Evolutionary conservation across 2,329 filamentous ascomycete genomes (phyloP).

Genomic region (Fusarium sp.): DNA sequence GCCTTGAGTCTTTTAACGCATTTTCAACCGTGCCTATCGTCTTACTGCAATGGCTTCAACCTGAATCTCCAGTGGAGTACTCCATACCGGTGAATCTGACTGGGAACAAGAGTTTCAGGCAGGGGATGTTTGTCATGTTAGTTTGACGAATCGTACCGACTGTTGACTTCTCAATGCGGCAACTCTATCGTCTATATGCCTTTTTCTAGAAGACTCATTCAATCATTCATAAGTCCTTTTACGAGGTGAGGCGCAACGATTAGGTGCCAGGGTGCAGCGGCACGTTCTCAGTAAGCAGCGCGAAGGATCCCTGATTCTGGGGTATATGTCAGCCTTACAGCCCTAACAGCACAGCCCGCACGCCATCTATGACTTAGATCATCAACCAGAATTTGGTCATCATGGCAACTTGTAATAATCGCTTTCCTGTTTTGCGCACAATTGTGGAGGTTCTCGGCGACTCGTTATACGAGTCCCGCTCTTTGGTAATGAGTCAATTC

Average conservation of each 20-base stretch:
- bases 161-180: neutral
- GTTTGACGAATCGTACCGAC: neutral
- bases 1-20: neutral
- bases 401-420: constrained; percentile 9
- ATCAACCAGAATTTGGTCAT: constrained; percentile 29
- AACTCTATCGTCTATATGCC: neutral
- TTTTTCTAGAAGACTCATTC: constrained; percentile 24
- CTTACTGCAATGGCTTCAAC: neutral
- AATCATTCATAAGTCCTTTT: constrained; percentile 8
- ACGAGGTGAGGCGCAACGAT: neutral
- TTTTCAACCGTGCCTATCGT: neutral
- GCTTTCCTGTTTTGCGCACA: constrained; percentile 16
- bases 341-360: constrained; percentile 39
- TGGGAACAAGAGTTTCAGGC: neutral
- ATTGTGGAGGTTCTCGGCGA: constrained; percentile 17
- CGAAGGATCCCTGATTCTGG: constrained; percentile 39
- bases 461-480: constrained; percentile 21
- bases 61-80: neutral
- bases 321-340: constrained; percentile 47
- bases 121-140: neutral
- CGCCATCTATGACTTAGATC: constrained; percentile 10
- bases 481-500: constrained; percentile 31
- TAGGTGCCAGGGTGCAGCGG: constrained; percentile 14
- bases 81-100: neutral
- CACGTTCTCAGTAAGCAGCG: constrained; percentile 33